A percentile compares a stretch with the other conserved stretches of the same genome.
Evolutionary conservation across 306 rosid genomes (phyloP).

Genomic region (Begonia fuchsioides): DNA sequence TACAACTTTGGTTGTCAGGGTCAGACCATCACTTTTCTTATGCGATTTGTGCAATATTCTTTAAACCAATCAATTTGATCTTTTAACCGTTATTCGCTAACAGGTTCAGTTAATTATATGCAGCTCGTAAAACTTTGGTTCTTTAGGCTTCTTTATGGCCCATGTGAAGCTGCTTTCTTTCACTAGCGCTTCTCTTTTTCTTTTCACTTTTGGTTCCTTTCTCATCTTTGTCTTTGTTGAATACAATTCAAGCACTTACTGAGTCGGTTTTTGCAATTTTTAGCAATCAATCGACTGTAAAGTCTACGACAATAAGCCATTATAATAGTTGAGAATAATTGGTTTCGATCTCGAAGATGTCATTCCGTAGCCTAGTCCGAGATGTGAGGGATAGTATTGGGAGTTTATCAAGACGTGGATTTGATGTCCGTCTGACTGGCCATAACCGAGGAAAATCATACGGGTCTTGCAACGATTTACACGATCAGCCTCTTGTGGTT

Average conservation of each 20-base stretch:
- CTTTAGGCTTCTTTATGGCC: slow-evolving; percentile 9
- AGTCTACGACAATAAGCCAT: background rate
- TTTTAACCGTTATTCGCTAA: too few relatives aligned
- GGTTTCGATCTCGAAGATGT: slow-evolving; percentile 28
- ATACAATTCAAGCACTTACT: slow-evolving; percentile 3
- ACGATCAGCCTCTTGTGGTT: slow-evolving; percentile 23
- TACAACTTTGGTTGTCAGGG: background rate
- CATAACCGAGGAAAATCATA: slow-evolving; percentile 62
- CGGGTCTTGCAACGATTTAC: slow-evolving; percentile 48
- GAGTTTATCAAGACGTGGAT: slow-evolving; percentile 74
- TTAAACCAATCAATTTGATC: too few relatives aligned
- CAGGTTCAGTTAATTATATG: background rate
- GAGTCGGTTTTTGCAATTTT: slow-evolving; percentile 7
- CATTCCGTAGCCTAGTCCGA: slow-evolving; percentile 87
- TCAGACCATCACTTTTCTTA: too few relatives aligned
- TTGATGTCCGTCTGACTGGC: slow-evolving; percentile 59
- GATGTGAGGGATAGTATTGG: slow-evolving; percentile 86
- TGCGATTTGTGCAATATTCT: too few relatives aligned
- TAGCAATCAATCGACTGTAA: slow-evolving; percentile 4
- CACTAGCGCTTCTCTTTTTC: slow-evolving; percentile 2
- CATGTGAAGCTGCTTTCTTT: slow-evolving; percentile 11
- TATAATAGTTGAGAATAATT: background rate
- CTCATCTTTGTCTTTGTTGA: slow-evolving; percentile 3
- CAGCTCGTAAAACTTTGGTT: slow-evolving; percentile 1
- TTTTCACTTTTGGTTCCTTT: slow-evolving; percentile 6